Evolutionary conservation across 768 basidiomycete genomes (phyloP), one percentile per base, ranked within the genome.

Genomic region (Leccinum pellstonianum): DNA sequence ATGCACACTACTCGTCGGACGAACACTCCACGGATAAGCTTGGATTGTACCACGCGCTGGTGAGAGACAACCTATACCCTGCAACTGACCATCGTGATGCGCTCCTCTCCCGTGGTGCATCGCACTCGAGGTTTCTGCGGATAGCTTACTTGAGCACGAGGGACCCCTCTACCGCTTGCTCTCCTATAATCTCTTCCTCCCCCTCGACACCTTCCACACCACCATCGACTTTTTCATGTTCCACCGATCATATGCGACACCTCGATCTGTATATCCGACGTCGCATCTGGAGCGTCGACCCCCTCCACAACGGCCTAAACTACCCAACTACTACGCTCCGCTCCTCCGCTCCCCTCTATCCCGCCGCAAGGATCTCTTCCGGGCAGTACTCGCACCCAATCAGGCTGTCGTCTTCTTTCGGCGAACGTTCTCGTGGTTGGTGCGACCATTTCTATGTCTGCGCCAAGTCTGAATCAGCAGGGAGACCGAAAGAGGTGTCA

Each of bases 311-410:
- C 67, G 63, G 65, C 51, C 70, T 43, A 72, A 70, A 6, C 70
- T 70, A 11, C 70, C 70, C 21, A 64, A 72, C 29, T 70, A 71
- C 43, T 70, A 71, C 4, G 62, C 70, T 29, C 59, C 70, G 9
- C 17, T 71, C 14, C 70, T 71, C 51, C 70, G 70, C 12, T 64
- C 70, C 0, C 65, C 70, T 41, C 47, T 72, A 0, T 66, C 70
- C 12, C 65, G 54, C 17, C 64, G 70, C 29, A 72, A 65, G 15
- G 70, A 70, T 21, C 65, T 63, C 47, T 72, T 72, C 31, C 55
- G 70, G 14, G 61, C 62, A 19, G 52, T 70, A 0, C 62, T 70
- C 11, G 52, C 62, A 3, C 62, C 69, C 11, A 50, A 25, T 12
- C 54, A 63, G 38, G 69, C 67, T 4, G 58, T 66, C 38, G 70